Percentiles rank a stretch among this genome's conserved stretches.
Evolutionary conservation across 352 stramenopile genomes (phyloP).

Genomic region (Thalassiosira oceanica): DNA sequence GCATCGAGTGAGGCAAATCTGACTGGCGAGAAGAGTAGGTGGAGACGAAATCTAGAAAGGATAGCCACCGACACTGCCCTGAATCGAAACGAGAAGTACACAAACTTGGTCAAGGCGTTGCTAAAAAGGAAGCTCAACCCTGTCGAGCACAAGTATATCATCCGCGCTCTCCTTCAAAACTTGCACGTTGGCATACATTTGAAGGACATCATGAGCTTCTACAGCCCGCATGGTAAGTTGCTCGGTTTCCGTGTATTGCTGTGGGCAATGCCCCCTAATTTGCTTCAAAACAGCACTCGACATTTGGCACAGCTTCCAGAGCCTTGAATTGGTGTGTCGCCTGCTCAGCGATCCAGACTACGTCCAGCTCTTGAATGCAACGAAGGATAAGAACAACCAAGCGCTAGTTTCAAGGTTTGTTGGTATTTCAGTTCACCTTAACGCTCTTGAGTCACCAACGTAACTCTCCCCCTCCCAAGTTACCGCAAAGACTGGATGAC

Average conservation of each 20-base stretch:
- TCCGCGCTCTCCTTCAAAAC: conserved; percentile 66
- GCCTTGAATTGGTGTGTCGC: conserved; percentile 61
- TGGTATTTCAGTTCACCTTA: too few relatives aligned
- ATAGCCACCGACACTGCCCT: conserved; percentile 2
- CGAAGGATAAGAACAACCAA: conserved; percentile 36
- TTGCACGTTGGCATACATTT: conserved; percentile 65
- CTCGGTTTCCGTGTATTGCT: too few relatives aligned
- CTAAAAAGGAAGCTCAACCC: conserved; percentile 50
- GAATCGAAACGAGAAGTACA: conserved; percentile 38
- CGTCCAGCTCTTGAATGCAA: conserved; percentile 30
- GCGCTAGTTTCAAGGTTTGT: too few relatives aligned
- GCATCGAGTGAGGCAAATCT: conserved; percentile 22
- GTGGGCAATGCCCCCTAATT: too few relatives aligned
- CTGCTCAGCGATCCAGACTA: conserved; percentile 61
- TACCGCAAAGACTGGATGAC: conserved; percentile 33
- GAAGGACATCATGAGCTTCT: conserved; percentile 59
- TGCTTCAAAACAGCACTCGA: too few relatives aligned
- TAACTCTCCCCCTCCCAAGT: not conserved
- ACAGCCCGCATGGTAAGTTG: conserved; percentile 52
- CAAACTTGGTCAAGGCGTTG: conserved; percentile 36
- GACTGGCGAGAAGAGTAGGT: conserved; percentile 45
- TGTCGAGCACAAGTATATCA: conserved; percentile 79
- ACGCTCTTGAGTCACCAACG: too few relatives aligned
- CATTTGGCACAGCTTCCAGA: conserved; percentile 67
- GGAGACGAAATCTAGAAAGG: conserved; percentile 30